Percentiles rank a stretch among this genome's conserved stretches.
These are phyloP conservation scores for Nitzschia palea DNA, from an alignment of 108 stramenopile genomes.

Conservation along the genomic window DNA sequence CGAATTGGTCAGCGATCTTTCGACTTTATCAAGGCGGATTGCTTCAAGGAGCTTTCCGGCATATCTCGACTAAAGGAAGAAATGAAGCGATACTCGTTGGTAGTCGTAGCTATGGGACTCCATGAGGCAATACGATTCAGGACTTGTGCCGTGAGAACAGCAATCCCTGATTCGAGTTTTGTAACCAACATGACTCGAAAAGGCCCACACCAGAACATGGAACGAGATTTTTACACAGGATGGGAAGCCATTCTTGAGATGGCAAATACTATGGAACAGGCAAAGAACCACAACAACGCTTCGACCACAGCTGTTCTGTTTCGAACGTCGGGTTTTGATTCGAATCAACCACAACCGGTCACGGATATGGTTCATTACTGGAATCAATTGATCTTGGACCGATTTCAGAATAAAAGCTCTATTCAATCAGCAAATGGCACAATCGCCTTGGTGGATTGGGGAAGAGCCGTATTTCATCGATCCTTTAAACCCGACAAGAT, in stretches of 20 bases:
- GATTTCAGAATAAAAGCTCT: neutral
- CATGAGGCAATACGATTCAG: no score
- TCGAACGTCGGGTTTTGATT: neutral
- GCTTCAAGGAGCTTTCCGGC: neutral
- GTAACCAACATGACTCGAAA: no score
- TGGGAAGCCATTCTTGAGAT: no score
- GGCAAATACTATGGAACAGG: no score
- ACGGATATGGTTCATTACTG: neutral
- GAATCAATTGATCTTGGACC: neutral
- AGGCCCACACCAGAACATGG: no score
- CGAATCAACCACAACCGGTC: neutral
- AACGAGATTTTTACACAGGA: no score
- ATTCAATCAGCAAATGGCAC: neutral
- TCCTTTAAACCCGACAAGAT: neutral
- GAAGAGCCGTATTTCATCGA: neutral
- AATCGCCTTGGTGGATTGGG: neutral
- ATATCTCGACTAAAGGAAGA: neutral
- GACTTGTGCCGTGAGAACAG: no score
- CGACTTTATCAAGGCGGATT: neutral
- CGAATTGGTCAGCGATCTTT: neutral
- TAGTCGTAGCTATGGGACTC: no score
- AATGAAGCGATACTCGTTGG: no score
- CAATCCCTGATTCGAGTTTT: no score
- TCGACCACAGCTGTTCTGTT: neutral
- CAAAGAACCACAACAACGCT: no score